Conservation (phyloP, 2,329 filamentous ascomycete genomes). For the Aureobasidium sp. region DNA sequence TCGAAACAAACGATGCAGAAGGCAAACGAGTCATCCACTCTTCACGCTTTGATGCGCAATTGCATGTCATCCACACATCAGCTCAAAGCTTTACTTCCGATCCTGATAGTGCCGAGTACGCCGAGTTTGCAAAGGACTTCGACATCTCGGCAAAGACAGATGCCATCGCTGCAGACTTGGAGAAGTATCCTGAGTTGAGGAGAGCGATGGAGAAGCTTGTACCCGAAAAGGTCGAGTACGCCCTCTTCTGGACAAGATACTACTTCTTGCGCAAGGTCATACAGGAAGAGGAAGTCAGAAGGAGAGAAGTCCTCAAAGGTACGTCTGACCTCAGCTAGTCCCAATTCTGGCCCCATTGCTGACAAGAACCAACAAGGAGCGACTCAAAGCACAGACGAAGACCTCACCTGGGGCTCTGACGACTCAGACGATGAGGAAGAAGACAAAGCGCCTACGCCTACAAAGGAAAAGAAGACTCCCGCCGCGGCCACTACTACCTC, state of each 20-base stretch:
- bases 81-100: slow-evolving; percentile 77
- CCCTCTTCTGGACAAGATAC: slow-evolving; percentile 87
- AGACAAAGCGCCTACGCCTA: slow-evolving; percentile 26
- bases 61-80: slow-evolving; percentile 89
- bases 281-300: slow-evolving; percentile 82
- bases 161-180: slow-evolving; percentile 71
- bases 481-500: slow-evolving; percentile 9
- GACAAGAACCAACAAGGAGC: slow-evolving; percentile 44
- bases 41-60: slow-evolving; percentile 86
- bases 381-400: slow-evolving; percentile 64
- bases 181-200: slow-evolving; percentile 78
- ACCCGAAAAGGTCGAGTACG: slow-evolving; percentile 85
- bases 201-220: slow-evolving; percentile 91
- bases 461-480: slow-evolving; percentile 16
- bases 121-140: slow-evolving; percentile 65
- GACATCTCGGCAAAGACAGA: slow-evolving; percentile 78
- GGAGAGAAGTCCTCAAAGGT: slow-evolving; percentile 89
- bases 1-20: slow-evolving; percentile 82
- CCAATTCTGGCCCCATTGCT: neutral
- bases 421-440: slow-evolving; percentile 53
- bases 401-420: slow-evolving; percentile 65
- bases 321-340: slow-evolving; percentile 24
- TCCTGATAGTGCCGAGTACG: slow-evolving; percentile 61
- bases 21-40: slow-evolving; percentile 93
- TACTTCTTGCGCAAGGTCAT: slow-evolving; percentile 91